Percentiles rank a stretch among this genome's conserved stretches.
phyloP scores from a whole-genome alignment of 257 asterid genomes.

The Solanum peruvianum region DNA sequence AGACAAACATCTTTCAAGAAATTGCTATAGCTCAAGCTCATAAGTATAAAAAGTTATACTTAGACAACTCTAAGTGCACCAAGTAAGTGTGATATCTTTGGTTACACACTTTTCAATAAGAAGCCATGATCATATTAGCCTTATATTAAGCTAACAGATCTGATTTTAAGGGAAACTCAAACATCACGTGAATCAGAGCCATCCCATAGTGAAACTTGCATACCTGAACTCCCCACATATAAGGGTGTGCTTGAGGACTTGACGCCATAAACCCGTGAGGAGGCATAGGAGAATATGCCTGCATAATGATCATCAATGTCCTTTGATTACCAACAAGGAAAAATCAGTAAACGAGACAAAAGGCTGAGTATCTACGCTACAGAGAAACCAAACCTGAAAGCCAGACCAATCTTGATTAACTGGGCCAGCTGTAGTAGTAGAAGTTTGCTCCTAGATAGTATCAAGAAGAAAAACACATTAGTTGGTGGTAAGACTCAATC shows the following conservation, averaged over 20 bases:
- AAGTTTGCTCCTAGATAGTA: conserved; percentile 50
- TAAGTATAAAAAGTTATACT: background rate
- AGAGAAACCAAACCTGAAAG: conserved; percentile 61
- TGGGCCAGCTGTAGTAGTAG: conserved; percentile 33
- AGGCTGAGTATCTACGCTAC: background rate
- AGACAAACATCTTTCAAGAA: background rate
- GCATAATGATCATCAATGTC: conserved; percentile 12
- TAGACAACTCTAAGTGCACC: background rate
- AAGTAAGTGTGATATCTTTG: background rate
- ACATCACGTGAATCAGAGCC: background rate
- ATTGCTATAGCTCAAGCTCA: background rate
- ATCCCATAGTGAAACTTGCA: background rate
- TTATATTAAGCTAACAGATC: background rate
- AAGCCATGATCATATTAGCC: background rate
- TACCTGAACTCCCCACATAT: conserved; percentile 99
- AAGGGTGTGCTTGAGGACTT: conserved; percentile 83
- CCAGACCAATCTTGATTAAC: conserved; percentile 86
- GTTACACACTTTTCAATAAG: background rate
- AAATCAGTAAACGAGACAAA: conserved; percentile 1
- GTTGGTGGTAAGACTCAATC: background rate
- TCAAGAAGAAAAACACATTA: background rate
- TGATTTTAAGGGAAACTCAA: background rate
- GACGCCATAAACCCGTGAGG: conserved; percentile 81
- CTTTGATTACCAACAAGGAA: conserved; percentile 3
- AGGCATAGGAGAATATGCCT: conserved; percentile 88